Evolutionary conservation across 345 rosid species (phyloP).

Genomic region (Erodium maritimum): DNA sequence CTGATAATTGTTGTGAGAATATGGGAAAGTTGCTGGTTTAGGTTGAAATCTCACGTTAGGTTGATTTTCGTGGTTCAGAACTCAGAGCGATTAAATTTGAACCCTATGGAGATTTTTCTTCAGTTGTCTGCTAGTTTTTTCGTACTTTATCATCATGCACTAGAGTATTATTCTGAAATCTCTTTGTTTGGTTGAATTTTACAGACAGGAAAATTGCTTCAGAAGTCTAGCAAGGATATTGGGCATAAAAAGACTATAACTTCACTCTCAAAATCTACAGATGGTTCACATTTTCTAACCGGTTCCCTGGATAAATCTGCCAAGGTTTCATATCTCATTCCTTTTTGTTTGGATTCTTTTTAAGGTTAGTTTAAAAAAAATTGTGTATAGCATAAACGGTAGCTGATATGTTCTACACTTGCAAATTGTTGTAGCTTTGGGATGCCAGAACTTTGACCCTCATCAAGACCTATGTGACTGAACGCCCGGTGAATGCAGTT

Average conservation of each 20-base stretch:
- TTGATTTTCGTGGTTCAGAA: no score
- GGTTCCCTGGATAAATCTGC: conserved; percentile 96
- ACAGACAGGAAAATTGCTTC: conserved; percentile 81
- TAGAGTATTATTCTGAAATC: no score
- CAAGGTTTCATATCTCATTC: conserved; percentile 32
- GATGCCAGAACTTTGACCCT: conserved; percentile 76
- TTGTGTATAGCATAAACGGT: no score
- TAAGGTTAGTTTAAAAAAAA: no score
- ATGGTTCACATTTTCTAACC: conserved; percentile 74
- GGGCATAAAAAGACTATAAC: conserved; percentile 85
- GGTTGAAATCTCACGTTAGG: no score
- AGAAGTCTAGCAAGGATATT: conserved; percentile 50
- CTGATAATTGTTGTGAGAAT: no score
- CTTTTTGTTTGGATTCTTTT: background rate
- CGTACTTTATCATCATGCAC: no score
- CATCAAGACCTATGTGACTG: conserved; percentile 73
- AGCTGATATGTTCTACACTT: background rate
- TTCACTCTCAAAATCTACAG: conserved; percentile 71
- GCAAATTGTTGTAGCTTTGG: conserved; percentile 59
- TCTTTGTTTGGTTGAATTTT: conserved; percentile 2
- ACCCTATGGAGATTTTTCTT: no score
- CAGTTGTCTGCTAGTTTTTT: no score
- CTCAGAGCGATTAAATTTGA: no score
- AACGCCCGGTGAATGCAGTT: conserved; percentile 92
- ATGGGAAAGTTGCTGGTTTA: no score